Evolutionary conservation across 2,329 filamentous ascomycete genomes (phyloP).

Genomic region (Ophiostoma sp.): DNA sequence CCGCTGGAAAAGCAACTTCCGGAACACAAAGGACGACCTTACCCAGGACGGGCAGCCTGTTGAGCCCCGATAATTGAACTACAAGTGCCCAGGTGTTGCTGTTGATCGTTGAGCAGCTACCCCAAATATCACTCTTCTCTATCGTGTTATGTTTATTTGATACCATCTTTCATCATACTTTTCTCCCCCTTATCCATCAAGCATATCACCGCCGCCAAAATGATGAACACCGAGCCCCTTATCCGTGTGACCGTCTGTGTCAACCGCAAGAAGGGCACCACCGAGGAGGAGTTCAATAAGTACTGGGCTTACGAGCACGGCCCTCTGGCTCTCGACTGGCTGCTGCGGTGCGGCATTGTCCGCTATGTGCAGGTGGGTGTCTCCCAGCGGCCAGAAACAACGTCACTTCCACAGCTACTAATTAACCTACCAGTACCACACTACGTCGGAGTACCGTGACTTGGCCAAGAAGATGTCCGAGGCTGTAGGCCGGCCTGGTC

Average conservation of each 20-base stretch:
- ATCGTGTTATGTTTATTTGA: not conserved
- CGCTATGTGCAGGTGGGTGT: slow-evolving; percentile 18
- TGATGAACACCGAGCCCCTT: slow-evolving; percentile 19
- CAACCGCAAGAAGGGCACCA: slow-evolving; percentile 16
- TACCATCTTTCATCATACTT: not conserved
- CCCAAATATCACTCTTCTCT: not conserved
- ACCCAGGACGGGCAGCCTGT: not conserved
- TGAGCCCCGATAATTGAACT: not conserved
- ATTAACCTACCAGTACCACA: slow-evolving; percentile 3
- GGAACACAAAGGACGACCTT: slow-evolving; percentile 14
- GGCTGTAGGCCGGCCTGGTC: slow-evolving; percentile 9
- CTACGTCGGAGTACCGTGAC: slow-evolving; percentile 14
- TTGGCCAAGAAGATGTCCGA: slow-evolving; percentile 20
- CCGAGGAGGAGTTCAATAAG: slow-evolving; percentile 14
- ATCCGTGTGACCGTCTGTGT: slow-evolving; percentile 16
- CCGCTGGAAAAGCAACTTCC: slow-evolving; percentile 7
- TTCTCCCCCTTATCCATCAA: too few species aligned
- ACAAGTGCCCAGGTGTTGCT: not conserved
- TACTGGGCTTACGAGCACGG: slow-evolving; percentile 19
- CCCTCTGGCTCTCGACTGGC: slow-evolving; percentile 12
- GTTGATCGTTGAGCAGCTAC: not conserved
- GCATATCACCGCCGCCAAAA: not conserved
- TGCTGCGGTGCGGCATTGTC: slow-evolving; percentile 19
- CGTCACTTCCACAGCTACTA: too few species aligned
- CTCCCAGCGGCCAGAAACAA: too few species aligned